Evolutionary conservation across 345 rosid genomes (phyloP), one percentile per base, ranked within the genome.

Genomic region (Clarkia xantiana): DNA sequence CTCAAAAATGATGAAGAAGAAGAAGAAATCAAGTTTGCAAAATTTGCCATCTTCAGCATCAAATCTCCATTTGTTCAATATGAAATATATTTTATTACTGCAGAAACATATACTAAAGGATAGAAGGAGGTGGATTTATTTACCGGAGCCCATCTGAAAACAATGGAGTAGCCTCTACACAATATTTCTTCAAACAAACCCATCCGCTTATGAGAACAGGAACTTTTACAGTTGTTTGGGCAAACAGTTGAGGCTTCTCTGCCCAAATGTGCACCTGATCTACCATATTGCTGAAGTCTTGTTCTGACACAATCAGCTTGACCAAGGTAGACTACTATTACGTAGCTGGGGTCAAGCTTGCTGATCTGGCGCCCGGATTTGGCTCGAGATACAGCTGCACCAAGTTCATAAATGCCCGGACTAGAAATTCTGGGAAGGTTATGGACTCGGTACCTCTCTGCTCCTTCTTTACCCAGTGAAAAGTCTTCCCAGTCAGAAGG

Each of bases 321-420:
- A n/a, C 97, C 97, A 19, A 89, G 64, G 57, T 89, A 89, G 7
- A 65, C 80, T 56, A 68, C 84, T 39, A 73, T 73, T 14, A 78
- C 56, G 18, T 49, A 65, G 20, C 66, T 66, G 0, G 69, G 66
- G 43, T 67, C 69, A 45, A 77, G 61, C 84, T 73, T 81, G 40
- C 56, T 59, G 5, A 51, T 18, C 11, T 48, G 49, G 42, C 72
- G 74, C 42, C 62, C 73, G 17, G 61, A 62, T 9, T 53, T 57
- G 14, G 55, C 29, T 0, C 45, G 44, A 25, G 70, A 11, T 25
- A 71, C 59, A 4, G 64, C 65, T 10, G 78, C 46, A 4, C 86
- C 97, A 11, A 89, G 83, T 78, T 89, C 95, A 46, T 84, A 89
- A 0, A 89, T 52, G 39, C 97, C 95, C 0, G 94, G 81, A 14